These are phyloP conservation scores for Lecanicillium sp. DNA, from an alignment of 2,329 filamentous ascomycete genomes.

Conservation along the genomic window DNA sequence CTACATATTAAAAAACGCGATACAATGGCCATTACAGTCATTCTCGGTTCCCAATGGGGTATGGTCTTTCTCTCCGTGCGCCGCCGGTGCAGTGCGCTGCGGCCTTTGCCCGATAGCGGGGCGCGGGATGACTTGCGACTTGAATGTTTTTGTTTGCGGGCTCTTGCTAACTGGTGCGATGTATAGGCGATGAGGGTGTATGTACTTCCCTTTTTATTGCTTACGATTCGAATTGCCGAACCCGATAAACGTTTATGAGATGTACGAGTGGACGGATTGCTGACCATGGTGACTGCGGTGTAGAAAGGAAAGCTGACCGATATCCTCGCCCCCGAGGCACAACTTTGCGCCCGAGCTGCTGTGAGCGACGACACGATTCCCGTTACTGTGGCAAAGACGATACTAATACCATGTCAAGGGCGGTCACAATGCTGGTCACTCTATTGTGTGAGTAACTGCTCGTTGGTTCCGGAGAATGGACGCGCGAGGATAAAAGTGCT, in stretches of 20 bases:
- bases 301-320: conserved; percentile 30
- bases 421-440: conserved; percentile 14
- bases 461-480: background rate
- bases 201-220: background rate
- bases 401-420: conserved; percentile 14
- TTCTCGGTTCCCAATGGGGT: conserved; percentile 32
- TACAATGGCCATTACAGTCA: conserved; percentile 24
- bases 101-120: no score
- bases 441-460: conserved; percentile 11
- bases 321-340: conserved; percentile 21
- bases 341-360: conserved; percentile 25
- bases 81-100: no score
- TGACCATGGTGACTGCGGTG: conserved; percentile 5
- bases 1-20: no score
- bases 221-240: no score
- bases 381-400: conserved; percentile 10
- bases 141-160: background rate
- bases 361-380: conserved; percentile 16
- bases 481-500: background rate
- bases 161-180: background rate
- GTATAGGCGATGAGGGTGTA: conserved; percentile 4
- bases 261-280: no score
- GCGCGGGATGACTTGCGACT: no score
- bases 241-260: conserved; percentile 11
- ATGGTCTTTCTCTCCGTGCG: conserved; percentile 13